A percentile compares a stretch with the other conserved stretches of the same genome.
Conservation (phyloP, 1,284 basidiomycete genomes). For the Cryptococcus depauperatus region DNA sequence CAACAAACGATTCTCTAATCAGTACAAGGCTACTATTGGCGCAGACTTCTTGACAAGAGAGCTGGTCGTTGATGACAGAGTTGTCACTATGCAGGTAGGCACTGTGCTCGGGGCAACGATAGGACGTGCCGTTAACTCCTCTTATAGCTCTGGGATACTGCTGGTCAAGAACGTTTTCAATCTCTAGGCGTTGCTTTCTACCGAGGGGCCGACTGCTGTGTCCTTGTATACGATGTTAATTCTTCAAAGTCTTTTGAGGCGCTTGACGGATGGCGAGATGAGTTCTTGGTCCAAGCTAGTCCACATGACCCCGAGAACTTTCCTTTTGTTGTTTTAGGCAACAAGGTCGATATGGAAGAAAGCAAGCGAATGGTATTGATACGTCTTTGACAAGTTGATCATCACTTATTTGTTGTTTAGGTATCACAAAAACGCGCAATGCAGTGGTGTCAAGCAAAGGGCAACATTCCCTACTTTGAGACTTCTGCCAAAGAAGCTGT, state of each 20-base stretch:
- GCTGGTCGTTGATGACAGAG: constrained; percentile 94
- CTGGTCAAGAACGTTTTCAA: constrained; percentile 98
- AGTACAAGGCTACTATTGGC: constrained; percentile 95
- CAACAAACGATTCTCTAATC: constrained; percentile 98
- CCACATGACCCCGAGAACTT: constrained; percentile 99
- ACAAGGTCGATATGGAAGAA: constrained; percentile 99
- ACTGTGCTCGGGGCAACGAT: neutral
- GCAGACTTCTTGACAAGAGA: constrained; percentile 83
- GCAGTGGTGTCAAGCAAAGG: constrained; percentile 99
- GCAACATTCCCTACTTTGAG: constrained; percentile 99
- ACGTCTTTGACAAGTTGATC: neutral
- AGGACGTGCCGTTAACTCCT: neutral
- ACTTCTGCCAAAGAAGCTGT: constrained; percentile 99
- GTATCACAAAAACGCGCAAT: constrained; percentile 99
- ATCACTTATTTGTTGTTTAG: constrained; percentile 45
- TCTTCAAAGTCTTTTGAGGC: constrained; percentile 95
- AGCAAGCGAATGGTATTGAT: constrained; percentile 80
- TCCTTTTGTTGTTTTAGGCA: constrained; percentile 95
- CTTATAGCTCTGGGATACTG: constrained; percentile 91
- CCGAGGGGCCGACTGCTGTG: constrained; percentile 97
- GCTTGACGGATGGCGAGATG: constrained; percentile 92
- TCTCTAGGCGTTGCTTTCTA: constrained; percentile 98
- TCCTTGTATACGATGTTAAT: constrained; percentile 98
- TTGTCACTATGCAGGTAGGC: constrained; percentile 94
- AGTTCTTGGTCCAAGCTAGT: constrained; percentile 92